A percentile compares a stretch with the other conserved stretches of the same genome.
These are phyloP conservation scores for Cladophialophora psammophila DNA, from an alignment of 2,329 filamentous ascomycete genomes.

Conservation along the genomic window DNA sequence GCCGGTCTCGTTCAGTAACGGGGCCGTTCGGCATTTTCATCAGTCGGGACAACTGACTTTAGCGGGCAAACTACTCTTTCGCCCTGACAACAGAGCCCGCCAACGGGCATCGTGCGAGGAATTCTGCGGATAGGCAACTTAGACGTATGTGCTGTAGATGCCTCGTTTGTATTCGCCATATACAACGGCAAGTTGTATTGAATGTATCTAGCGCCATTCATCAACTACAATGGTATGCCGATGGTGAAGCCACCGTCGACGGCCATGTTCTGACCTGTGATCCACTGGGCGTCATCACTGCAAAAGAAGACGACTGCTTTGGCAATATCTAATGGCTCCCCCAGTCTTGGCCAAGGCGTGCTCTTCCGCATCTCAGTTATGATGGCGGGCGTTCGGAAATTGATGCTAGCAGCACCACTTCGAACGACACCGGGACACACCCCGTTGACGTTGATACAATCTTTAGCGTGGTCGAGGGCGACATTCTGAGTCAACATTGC, in stretches of 20 bases:
- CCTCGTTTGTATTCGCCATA: not conserved
- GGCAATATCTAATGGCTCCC: constrained; percentile 46
- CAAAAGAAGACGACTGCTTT: constrained; percentile 54
- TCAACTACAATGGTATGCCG: constrained; percentile 22
- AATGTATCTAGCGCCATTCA: not conserved
- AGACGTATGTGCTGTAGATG: not conserved
- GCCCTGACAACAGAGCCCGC: not conserved
- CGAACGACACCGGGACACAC: constrained; percentile 50
- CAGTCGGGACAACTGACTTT: not conserved
- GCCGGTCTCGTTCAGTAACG: not conserved
- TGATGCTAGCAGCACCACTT: constrained; percentile 16
- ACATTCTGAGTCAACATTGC: constrained; percentile 54
- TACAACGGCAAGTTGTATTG: not conserved
- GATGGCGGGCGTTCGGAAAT: constrained; percentile 17
- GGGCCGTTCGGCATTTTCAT: constrained; percentile 5
- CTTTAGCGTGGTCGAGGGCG: constrained; percentile 52
- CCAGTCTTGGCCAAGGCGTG: constrained; percentile 38
- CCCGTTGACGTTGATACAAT: constrained; percentile 52
- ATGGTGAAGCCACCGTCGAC: constrained; percentile 55
- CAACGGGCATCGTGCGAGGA: not conserved
- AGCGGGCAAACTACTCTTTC: constrained; percentile 2
- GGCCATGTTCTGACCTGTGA: constrained; percentile 53
- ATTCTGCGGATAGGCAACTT: not conserved
- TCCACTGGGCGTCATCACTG: constrained; percentile 55
- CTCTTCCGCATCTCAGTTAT: constrained; percentile 27